phyloP scores from a whole-genome alignment of 1,284 basidiomycete genomes.

The Austroboletus niveus region DNA sequence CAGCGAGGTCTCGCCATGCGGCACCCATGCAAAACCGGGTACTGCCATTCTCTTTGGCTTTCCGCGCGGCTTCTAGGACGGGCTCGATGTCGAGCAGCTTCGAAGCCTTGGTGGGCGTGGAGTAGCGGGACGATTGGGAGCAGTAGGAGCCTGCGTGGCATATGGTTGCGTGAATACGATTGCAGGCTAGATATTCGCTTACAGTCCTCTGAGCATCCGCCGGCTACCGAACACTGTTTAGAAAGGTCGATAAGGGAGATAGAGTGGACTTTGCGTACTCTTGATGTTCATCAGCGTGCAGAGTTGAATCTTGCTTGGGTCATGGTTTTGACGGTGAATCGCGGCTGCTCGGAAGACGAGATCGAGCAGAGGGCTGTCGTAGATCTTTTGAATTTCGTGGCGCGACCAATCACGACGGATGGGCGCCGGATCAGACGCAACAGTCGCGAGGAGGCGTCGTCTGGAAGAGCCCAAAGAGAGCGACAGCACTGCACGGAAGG shows the following conservation, averaged over 20 bases:
- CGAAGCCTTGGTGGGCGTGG: conserved; percentile 87
- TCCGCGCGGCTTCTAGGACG: conserved; percentile 86
- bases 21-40: conserved; percentile 99
- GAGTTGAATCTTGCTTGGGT: conserved; percentile 88
- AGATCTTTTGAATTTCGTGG: conserved; percentile 74
- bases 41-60: conserved; percentile 94
- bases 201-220: conserved; percentile 97
- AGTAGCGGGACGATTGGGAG: conserved; percentile 92
- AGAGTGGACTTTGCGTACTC: conserved; percentile 55
- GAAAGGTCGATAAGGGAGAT: conserved; percentile 10
- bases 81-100: conserved; percentile 90
- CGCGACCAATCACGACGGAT: conserved; percentile 60
- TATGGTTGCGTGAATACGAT: background rate
- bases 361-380: conserved; percentile 79
- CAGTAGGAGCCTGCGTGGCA: conserved; percentile 81
- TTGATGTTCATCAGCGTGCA: conserved; percentile 99
- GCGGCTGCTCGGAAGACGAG: conserved; percentile 82
- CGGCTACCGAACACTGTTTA: conserved; percentile 50
- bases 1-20: conserved; percentile 96
- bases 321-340: conserved; percentile 85
- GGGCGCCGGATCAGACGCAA: conserved; percentile 39
- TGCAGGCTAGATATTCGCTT: conserved; percentile 24
- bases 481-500: conserved; percentile 6
- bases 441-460: conserved; percentile 60
- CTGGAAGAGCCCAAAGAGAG: conserved; percentile 14